These are phyloP conservation scores for Aspergillus mulundensis DNA, from an alignment of 495 filamentous ascomycete species.

Conservation along the genomic window DNA sequence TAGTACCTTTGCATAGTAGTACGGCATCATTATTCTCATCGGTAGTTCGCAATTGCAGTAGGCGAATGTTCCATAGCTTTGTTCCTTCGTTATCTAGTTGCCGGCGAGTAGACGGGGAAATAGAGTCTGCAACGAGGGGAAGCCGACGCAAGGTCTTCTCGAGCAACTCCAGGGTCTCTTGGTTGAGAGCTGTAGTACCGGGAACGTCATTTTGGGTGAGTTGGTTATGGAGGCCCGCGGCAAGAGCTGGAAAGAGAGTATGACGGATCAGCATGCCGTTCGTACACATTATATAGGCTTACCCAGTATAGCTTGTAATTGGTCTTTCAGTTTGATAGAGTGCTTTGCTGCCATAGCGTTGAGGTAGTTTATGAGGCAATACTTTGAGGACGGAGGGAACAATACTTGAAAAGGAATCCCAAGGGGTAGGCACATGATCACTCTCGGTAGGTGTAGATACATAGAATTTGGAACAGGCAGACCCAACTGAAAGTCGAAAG, in stretches of 20 bases:
- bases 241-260: slow-evolving; percentile 8
- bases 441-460: neutral
- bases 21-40: neutral
- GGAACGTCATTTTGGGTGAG: neutral
- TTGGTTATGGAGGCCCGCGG: slow-evolving; percentile 23
- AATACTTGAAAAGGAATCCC: neutral
- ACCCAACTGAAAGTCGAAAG: neutral
- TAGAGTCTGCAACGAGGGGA: slow-evolving; percentile 4
- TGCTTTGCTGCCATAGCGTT: neutral
- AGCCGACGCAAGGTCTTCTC: slow-evolving; percentile 10
- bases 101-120: slow-evolving; percentile 10
- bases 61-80: slow-evolving; percentile 32
- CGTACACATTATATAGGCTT: neutral
- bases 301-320: slow-evolving; percentile 9
- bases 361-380: neutral
- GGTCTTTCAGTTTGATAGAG: neutral
- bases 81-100: slow-evolving; percentile 36
- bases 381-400: neutral
- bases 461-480: neutral
- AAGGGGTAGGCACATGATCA: slow-evolving; percentile 3
- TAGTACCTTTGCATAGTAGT: slow-evolving; percentile 19
- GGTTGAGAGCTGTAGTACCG: neutral
- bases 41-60: slow-evolving; percentile 1
- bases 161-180: slow-evolving; percentile 3
- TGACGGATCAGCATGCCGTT: neutral